phyloP scores from a whole-genome alignment of 2,329 filamentous ascomycete species.

The Lachnellula subtilissima region DNA sequence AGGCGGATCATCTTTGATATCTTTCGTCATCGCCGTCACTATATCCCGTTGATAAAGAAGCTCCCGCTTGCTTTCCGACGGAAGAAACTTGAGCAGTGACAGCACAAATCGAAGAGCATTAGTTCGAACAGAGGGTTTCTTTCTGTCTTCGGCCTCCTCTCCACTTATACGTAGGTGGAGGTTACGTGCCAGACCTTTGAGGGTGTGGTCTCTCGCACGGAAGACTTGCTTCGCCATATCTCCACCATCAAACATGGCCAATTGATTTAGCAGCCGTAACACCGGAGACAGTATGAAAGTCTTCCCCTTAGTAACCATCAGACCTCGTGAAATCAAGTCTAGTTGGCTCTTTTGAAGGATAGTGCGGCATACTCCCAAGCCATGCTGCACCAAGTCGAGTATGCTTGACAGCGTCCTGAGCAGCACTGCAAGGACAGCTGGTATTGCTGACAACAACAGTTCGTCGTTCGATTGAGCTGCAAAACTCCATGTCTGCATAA shows the following conservation, averaged over 20 bases:
- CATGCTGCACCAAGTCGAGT: slow-evolving; percentile 69
- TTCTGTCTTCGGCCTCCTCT: slow-evolving; percentile 56
- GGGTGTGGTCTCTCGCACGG: slow-evolving; percentile 69
- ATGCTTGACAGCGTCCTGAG: slow-evolving; percentile 71
- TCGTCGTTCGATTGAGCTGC: slow-evolving; percentile 77
- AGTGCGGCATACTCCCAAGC: slow-evolving; percentile 73
- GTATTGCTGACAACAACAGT: slow-evolving; percentile 71
- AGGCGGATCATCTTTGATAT: slow-evolving; percentile 72
- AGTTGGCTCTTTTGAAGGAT: slow-evolving; percentile 76
- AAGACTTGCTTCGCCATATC: slow-evolving; percentile 73
- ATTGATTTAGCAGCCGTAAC: slow-evolving; percentile 77
- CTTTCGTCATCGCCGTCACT: slow-evolving; percentile 66
- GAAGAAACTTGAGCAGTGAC: slow-evolving; percentile 72
- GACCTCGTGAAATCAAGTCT: slow-evolving; percentile 71
- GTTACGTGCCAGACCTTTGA: slow-evolving; percentile 75
- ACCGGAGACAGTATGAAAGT: slow-evolving; percentile 87
- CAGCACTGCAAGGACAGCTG: slow-evolving; percentile 75
- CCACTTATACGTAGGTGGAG: slow-evolving; percentile 63
- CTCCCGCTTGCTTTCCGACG: slow-evolving; percentile 72
- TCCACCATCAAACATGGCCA: slow-evolving; percentile 82
- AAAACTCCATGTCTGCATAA: slow-evolving; percentile 86
- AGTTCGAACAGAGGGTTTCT: slow-evolving; percentile 74
- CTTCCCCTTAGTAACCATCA: slow-evolving; percentile 76
- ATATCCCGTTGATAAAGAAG: slow-evolving; percentile 71
- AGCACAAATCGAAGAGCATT: slow-evolving; percentile 80